Percentiles rank a stretch among this genome's conserved stretches.
Conservation (phyloP, 805 yeast species). For the Ogataea neopini region DNA sequence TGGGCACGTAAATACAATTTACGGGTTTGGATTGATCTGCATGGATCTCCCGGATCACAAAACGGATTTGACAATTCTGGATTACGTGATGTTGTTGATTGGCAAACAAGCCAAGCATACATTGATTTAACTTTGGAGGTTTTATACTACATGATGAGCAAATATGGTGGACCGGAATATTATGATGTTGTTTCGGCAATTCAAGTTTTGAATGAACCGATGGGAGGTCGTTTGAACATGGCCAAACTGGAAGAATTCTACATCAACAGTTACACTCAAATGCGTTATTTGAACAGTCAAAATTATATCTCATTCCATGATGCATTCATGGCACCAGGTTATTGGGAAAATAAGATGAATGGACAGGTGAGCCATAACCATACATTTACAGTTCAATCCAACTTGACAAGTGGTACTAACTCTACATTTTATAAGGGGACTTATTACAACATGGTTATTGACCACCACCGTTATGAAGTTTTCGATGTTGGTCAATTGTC, state of each 20-base stretch:
- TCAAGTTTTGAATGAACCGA: constrained; percentile 72
- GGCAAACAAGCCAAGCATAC: constrained; percentile 44
- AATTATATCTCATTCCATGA: constrained; percentile 62
- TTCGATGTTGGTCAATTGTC: constrained; percentile 64
- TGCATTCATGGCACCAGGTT: constrained; percentile 57
- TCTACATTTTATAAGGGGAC: constrained; percentile 22
- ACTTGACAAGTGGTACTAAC: constrained; percentile 9
- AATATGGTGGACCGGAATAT: constrained; percentile 51
- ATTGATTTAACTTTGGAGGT: constrained; percentile 50
- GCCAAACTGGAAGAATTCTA: constrained; percentile 42
- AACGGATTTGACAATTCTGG: constrained; percentile 88
- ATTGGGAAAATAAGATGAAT: constrained; percentile 52
- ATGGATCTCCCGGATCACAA: constrained; percentile 83
- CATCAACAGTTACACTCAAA: constrained; percentile 42
- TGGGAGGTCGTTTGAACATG: constrained; percentile 52
- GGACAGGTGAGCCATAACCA: constrained; percentile 16
- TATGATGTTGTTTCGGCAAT: constrained; percentile 66
- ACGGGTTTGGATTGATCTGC: constrained; percentile 74
- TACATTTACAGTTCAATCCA: too few relatives aligned
- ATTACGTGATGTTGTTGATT: constrained; percentile 48
- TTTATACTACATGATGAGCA: constrained; percentile 48
- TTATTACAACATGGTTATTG: constrained; percentile 71
- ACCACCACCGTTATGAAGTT: constrained; percentile 93
- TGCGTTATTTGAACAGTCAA: constrained; percentile 39
- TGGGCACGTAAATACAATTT: constrained; percentile 66